These are phyloP conservation scores for Pelomyxa schiedti DNA, from an alignment of 78 protist species.

Conservation along the genomic window DNA sequence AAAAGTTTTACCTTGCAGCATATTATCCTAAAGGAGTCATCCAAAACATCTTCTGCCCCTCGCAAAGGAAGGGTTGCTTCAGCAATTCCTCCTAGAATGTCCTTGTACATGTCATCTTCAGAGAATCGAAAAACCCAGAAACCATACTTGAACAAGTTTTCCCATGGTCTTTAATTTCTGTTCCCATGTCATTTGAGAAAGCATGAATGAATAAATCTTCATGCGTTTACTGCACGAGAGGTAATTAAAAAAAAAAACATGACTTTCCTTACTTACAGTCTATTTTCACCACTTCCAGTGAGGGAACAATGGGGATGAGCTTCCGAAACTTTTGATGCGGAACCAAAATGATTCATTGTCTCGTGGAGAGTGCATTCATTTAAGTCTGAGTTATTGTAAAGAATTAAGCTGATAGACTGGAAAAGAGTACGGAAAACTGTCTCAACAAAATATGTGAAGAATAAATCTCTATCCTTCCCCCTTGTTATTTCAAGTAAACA, in stretches of 20 bases:
- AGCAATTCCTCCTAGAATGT: constrained; percentile 18
- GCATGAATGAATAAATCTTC: constrained; percentile 39
- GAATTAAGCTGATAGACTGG: background rate
- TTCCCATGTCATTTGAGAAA: constrained; percentile 31
- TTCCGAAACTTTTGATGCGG: background rate
- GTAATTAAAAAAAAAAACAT: background rate
- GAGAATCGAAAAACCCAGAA: background rate
- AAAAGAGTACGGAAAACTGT: constrained; percentile 30
- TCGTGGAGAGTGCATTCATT: no score
- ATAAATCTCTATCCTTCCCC: constrained; percentile 20
- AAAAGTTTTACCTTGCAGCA: no score
- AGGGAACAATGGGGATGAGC: background rate
- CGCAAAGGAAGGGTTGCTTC: constrained; percentile 24
- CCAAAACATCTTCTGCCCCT: constrained; percentile 17
- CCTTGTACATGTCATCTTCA: background rate
- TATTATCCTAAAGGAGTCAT: constrained; percentile 39
- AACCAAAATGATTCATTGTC: no score
- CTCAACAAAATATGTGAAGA: constrained; percentile 47
- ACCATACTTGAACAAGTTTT: constrained; percentile 15
- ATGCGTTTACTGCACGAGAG: constrained; percentile 10
- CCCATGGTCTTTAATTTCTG: constrained; percentile 25
- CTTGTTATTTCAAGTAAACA: constrained; percentile 37
- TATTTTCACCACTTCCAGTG: background rate
- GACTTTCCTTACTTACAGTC: constrained; percentile 4
- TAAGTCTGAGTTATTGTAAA: no score